Percentiles rank a stretch among this genome's conserved stretches.
These are phyloP conservation scores for Alternaria triticimaculans DNA, from an alignment of 2,329 filamentous ascomycete genomes.

Conservation along the genomic window DNA sequence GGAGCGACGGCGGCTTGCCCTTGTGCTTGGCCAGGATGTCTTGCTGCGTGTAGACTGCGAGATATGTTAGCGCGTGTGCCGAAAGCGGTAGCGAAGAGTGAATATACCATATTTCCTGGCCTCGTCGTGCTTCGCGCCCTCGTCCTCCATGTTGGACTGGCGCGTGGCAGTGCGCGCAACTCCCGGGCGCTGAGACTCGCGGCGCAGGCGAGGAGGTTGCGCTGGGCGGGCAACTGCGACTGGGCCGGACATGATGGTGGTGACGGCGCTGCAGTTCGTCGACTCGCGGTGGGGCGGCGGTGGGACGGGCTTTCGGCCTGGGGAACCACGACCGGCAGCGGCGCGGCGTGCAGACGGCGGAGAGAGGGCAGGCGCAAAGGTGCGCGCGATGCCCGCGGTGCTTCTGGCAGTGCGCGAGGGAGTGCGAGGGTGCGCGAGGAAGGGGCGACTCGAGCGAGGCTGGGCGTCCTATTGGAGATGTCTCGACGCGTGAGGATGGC, in stretches of 20 bases:
- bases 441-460: not conserved
- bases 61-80: slow-evolving; percentile 11
- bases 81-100: not conserved
- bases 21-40: slow-evolving; percentile 85
- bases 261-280: slow-evolving; percentile 12
- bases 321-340: slow-evolving; percentile 19
- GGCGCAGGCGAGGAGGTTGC: slow-evolving; percentile 53
- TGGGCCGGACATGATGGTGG: slow-evolving; percentile 41
- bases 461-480: not conserved
- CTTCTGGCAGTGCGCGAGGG: slow-evolving; percentile 4
- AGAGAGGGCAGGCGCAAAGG: slow-evolving; percentile 20
- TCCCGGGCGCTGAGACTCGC: slow-evolving; percentile 52
- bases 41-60: slow-evolving; percentile 71
- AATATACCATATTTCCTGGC: slow-evolving; percentile 41
- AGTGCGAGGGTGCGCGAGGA: not conserved
- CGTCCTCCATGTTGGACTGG: slow-evolving; percentile 38
- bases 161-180: slow-evolving; percentile 37
- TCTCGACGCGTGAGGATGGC: slow-evolving; percentile 11
- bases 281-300: slow-evolving; percentile 22
- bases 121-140: slow-evolving; percentile 34
- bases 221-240: slow-evolving; percentile 42
- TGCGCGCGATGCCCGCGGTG: slow-evolving; percentile 17
- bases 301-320: slow-evolving; percentile 18
- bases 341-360: slow-evolving; percentile 4
- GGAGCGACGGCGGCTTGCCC: slow-evolving; percentile 77